Conservation (phyloP, 352 stramenopile genomes). For the Pythium pectinolyticum region DNA sequence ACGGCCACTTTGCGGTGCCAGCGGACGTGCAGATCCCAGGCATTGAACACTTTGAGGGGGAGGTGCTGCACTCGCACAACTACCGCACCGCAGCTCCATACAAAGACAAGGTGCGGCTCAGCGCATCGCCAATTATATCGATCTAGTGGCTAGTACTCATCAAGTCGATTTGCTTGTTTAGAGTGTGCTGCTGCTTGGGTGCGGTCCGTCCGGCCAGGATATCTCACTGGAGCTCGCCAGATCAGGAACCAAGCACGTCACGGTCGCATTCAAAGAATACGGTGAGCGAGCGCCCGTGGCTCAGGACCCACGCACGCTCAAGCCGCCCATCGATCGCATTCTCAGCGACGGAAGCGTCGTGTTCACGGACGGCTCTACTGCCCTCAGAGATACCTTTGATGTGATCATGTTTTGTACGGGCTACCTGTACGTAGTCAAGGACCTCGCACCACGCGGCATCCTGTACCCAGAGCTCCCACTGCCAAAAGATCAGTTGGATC, state of each 20-base stretch:
- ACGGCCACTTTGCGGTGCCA: slow-evolving; percentile 73
- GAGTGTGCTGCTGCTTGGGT: slow-evolving; percentile 66
- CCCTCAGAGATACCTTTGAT: slow-evolving; percentile 48
- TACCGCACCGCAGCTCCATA: slow-evolving; percentile 29
- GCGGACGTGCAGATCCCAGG: slow-evolving; percentile 48
- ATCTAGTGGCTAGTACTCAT: too few species aligned
- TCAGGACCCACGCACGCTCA: slow-evolving; percentile 40
- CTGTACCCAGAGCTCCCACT: slow-evolving; percentile 37
- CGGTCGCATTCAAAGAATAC: slow-evolving; percentile 44
- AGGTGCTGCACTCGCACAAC: slow-evolving; percentile 34
- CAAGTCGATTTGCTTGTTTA: slow-evolving; percentile 17
- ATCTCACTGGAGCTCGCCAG: slow-evolving; percentile 73
- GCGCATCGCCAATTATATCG: background rate
- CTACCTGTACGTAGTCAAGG: slow-evolving; percentile 65
- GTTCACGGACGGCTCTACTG: slow-evolving; percentile 57
- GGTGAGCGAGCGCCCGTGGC: background rate
- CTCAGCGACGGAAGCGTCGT: slow-evolving; percentile 46
- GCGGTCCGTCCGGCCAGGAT: slow-evolving; percentile 69
- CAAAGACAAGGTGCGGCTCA: slow-evolving; percentile 24
- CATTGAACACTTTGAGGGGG: slow-evolving; percentile 44
- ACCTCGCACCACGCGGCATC: slow-evolving; percentile 46
- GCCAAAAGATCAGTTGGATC: slow-evolving; percentile 19
- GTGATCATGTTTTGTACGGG: slow-evolving; percentile 83
- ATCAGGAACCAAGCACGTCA: slow-evolving; percentile 43
- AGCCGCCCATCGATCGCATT: slow-evolving; percentile 57